These are phyloP conservation scores for Amanita phalloides DNA, from an alignment of 768 basidiomycete species.

Conservation along the genomic window DNA sequence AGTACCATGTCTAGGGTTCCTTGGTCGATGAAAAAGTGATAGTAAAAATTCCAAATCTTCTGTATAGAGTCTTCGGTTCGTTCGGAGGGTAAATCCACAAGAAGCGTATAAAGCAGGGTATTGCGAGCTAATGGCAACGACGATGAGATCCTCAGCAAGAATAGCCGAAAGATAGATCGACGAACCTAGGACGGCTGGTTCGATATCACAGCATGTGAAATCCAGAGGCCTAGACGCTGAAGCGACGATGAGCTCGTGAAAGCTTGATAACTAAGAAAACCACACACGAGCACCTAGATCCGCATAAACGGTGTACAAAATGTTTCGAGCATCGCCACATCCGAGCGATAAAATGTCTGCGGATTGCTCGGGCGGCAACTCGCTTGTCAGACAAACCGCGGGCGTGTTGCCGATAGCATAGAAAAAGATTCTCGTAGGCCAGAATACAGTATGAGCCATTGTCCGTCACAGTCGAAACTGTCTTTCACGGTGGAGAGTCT, in stretches of 20 bases:
- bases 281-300: constrained; percentile 13
- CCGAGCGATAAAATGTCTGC: constrained; percentile 32
- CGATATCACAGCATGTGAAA: not conserved
- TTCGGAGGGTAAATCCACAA: constrained; percentile 17
- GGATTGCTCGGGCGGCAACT: constrained; percentile 27
- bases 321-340: constrained; percentile 38
- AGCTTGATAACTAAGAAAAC: not conserved
- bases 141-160: not conserved
- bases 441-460: constrained; percentile 27
- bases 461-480: not conserved
- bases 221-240: not conserved
- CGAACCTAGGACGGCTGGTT: not conserved
- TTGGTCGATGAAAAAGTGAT: constrained; percentile 34
- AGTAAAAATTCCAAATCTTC: constrained; percentile 35
- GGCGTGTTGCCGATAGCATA: constrained; percentile 43
- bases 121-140: constrained; percentile 29
- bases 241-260: not conserved
- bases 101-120: constrained; percentile 31
- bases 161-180: not conserved
- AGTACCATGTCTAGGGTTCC: constrained; percentile 19
- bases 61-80: constrained; percentile 1
- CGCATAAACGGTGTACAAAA: constrained; percentile 28
- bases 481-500: not conserved
- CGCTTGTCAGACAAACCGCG: constrained; percentile 29
- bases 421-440: constrained; percentile 30